Evolutionary conservation across 106 monocot genomes (phyloP).

Genomic region (Allium sativum): DNA sequence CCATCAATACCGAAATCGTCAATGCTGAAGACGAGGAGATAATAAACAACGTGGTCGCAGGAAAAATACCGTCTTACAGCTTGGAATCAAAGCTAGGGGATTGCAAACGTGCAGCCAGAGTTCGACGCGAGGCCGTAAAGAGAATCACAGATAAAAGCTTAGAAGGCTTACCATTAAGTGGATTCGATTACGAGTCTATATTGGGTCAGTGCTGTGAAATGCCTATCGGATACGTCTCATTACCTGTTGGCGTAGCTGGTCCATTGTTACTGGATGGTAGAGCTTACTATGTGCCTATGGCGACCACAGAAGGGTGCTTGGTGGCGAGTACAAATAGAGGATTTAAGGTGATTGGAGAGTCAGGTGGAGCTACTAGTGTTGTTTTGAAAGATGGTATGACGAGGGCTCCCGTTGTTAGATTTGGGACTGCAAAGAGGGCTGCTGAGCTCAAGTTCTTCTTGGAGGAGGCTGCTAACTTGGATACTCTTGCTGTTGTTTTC

Average conservation of each 20-base stretch:
- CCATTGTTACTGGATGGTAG: constrained; percentile 1
- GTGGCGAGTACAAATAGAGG: constrained; percentile 81
- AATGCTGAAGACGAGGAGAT: constrained; percentile 47
- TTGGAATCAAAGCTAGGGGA: constrained; percentile 57
- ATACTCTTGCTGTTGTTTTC: constrained; percentile 48
- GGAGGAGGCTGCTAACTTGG: constrained; percentile 56
- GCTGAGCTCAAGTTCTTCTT: constrained; percentile 61
- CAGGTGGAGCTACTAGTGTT: constrained; percentile 64
- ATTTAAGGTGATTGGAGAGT: constrained; percentile 60
- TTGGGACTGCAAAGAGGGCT: constrained; percentile 43
- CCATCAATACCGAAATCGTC: background rate
- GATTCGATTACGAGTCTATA: constrained; percentile 62
- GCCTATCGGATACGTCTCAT: constrained; percentile 52
- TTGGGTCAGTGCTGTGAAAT: constrained; percentile 87
- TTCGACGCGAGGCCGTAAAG: constrained; percentile 60
- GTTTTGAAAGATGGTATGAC: constrained; percentile 66
- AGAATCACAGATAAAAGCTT: constrained; percentile 38
- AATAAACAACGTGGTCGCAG: constrained; percentile 34
- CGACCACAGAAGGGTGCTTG: constrained; percentile 81
- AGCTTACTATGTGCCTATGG: constrained; percentile 63
- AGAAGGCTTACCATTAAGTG: constrained; percentile 65
- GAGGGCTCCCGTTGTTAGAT: constrained; percentile 60
- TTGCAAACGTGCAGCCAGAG: constrained; percentile 44
- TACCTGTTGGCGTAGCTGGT: constrained; percentile 70
- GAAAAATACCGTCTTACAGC: constrained; percentile 38